Percentiles rank a stretch among this genome's conserved stretches.
These are phyloP conservation scores for Helicocarpus griseus DNA, from an alignment of 2,329 filamentous ascomycete species.

Conservation along the genomic window DNA sequence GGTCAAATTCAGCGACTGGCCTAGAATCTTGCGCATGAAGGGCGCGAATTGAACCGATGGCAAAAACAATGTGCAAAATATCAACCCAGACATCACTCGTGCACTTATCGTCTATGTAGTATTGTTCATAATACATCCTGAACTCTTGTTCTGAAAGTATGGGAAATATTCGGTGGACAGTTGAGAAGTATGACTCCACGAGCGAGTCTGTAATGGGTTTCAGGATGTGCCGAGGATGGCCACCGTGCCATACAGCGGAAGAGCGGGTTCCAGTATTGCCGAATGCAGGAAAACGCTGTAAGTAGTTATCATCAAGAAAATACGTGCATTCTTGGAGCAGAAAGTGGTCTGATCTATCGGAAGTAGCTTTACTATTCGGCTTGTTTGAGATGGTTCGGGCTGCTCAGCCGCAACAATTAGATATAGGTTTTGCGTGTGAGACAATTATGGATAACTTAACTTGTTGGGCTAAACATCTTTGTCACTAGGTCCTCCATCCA, in stretches of 20 bases:
- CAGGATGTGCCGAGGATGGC: constrained; percentile 25
- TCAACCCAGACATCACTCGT: constrained; percentile 23
- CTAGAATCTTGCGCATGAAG: constrained; percentile 20
- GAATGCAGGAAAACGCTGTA: constrained; percentile 6
- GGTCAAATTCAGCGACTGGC: constrained; percentile 22
- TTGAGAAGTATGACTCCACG: constrained; percentile 26
- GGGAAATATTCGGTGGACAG: constrained; percentile 30
- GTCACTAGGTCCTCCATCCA: constrained; percentile 11
- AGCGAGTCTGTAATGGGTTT: constrained; percentile 22
- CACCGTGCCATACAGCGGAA: constrained; percentile 15
- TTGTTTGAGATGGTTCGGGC: neutral
- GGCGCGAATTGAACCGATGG: constrained; percentile 29
- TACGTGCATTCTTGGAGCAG: constrained; percentile 25
- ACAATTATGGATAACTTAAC: neutral
- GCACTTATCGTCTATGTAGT: constrained; percentile 13
- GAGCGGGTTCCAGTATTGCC: neutral
- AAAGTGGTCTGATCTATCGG: constrained; percentile 4
- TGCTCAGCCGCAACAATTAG: neutral
- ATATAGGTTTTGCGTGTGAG: neutral
- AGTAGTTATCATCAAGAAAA: constrained; percentile 22
- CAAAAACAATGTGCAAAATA: constrained; percentile 32
- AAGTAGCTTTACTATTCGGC: constrained; percentile 2
- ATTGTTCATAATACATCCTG: constrained; percentile 22
- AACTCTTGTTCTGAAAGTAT: constrained; percentile 28
- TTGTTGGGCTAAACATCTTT: constrained; percentile 5